Conservation (phyloP, 768 basidiomycete genomes). For the Lyophyllum semitale region DNA sequence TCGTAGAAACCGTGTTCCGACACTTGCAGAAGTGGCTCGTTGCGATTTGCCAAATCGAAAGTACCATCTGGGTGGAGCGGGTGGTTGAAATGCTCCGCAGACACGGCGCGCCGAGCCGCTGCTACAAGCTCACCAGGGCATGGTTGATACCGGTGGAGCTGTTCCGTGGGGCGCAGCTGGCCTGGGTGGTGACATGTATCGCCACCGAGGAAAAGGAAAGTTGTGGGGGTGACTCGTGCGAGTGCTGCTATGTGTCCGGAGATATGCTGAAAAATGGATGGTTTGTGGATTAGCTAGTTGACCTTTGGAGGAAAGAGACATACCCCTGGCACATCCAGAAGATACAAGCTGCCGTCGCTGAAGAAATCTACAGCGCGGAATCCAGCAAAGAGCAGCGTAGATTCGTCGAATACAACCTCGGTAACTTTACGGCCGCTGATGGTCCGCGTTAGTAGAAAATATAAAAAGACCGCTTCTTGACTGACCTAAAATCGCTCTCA, state of each 20-base stretch:
- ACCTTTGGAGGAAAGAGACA: background rate
- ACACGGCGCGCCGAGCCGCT: background rate
- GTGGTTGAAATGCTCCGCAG: background rate
- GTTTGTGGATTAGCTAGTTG: background rate
- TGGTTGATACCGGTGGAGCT: no score
- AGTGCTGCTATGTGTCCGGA: no score
- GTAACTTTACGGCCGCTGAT: background rate
- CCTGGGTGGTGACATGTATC: background rate
- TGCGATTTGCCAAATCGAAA: background rate
- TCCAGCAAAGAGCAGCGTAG: background rate
- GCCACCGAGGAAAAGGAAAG: no score
- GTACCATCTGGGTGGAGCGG: background rate
- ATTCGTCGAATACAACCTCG: no score
- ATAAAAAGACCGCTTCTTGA: background rate
- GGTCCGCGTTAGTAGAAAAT: background rate
- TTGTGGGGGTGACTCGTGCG: no score
- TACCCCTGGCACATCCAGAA: constrained; percentile 2
- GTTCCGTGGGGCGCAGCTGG: background rate
- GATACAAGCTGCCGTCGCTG: constrained; percentile 1
- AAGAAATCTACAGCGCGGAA: no score
- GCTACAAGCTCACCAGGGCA: no score
- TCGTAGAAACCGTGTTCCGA: background rate
- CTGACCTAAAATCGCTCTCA: no score
- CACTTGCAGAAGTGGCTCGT: background rate
- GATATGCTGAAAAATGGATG: background rate